Conservation (phyloP, 306 rosid species). For the Herpetospermum pedunculosum region DNA sequence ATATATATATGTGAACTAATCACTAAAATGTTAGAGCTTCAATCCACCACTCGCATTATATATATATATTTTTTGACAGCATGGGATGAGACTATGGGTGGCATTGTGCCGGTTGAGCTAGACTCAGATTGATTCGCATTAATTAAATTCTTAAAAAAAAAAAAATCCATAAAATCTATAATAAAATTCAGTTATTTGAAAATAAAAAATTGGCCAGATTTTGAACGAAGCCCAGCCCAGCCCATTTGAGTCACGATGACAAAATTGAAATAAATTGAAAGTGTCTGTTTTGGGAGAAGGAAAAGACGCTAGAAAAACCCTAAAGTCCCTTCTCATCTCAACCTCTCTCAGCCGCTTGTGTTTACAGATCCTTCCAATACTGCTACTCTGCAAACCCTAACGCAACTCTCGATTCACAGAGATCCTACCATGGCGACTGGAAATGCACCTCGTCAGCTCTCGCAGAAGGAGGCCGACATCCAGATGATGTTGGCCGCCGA, state of each 20-base stretch:
- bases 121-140: too few species aligned
- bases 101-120: too few species aligned
- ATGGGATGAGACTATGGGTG: too few species aligned
- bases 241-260: neutral
- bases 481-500: constrained; percentile 85
- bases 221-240: neutral
- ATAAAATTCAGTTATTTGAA: too few species aligned
- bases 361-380: neutral
- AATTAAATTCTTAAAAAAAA: too few species aligned
- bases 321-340: neutral
- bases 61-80: too few species aligned
- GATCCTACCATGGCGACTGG: constrained; percentile 34
- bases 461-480: constrained; percentile 74
- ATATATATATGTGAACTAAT: too few species aligned
- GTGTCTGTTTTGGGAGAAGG: neutral
- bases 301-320: neutral
- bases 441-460: constrained; percentile 39
- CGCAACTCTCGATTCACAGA: neutral
- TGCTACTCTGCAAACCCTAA: neutral
- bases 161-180: too few species aligned
- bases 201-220: neutral
- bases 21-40: too few species aligned
- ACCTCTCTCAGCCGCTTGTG: neutral
- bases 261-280: neutral
- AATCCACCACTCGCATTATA: too few species aligned